phyloP scores from a whole-genome alignment of 352 stramenopile genomes.

The Phytopythium cucurbitacearum region DNA sequence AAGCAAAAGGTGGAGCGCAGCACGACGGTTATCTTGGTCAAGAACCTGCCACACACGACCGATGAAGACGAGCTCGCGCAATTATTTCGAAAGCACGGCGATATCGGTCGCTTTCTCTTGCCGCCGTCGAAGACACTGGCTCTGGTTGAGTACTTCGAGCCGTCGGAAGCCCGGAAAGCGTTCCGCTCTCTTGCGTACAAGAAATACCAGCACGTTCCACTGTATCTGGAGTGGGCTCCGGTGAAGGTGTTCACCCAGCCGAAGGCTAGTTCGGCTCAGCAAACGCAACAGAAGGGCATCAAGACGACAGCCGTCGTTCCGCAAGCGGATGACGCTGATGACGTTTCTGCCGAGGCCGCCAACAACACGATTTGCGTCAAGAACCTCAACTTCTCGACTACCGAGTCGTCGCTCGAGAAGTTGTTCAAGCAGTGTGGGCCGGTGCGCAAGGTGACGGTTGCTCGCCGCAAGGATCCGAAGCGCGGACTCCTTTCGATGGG shows the following conservation, averaged over 20 bases:
- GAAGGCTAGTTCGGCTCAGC: constrained; percentile 10
- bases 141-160: constrained; percentile 94
- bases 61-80: constrained; percentile 92
- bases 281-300: constrained; percentile 39
- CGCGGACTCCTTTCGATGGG: constrained; percentile 92
- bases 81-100: constrained; percentile 92
- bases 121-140: constrained; percentile 94
- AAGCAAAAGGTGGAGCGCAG: constrained; percentile 86
- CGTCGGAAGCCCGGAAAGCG: constrained; percentile 93
- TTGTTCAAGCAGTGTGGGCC: constrained; percentile 66
- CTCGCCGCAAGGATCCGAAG: constrained; percentile 78
- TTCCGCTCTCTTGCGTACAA: constrained; percentile 98
- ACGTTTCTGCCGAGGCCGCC: constrained; percentile 48
- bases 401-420: constrained; percentile 81
- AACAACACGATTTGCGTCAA: constrained; percentile 96
- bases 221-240: constrained; percentile 99
- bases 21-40: constrained; percentile 95
- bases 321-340: constrained; percentile 54
- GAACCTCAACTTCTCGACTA: constrained; percentile 98
- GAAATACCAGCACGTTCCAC: constrained; percentile 96
- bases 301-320: constrained; percentile 53
- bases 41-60: constrained; percentile 97
- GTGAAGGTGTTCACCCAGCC: constrained; percentile 71
- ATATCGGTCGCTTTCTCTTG: constrained; percentile 84
- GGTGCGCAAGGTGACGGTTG: constrained; percentile 86